Evolutionary conservation across 768 basidiomycete species (phyloP).

Genomic region (Kwoniella newhampshirensis): DNA sequence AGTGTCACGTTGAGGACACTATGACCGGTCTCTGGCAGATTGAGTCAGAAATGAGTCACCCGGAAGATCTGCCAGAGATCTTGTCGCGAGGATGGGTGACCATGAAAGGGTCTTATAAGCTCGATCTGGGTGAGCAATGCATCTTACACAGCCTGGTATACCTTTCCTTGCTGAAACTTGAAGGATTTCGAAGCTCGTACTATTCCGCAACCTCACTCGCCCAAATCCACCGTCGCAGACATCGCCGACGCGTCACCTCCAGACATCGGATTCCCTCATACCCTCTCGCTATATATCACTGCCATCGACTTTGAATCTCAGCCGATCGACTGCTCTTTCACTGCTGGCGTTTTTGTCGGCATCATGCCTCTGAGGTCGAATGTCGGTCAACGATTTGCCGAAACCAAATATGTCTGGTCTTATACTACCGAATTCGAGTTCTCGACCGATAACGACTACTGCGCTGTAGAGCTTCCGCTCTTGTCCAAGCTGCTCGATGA

Average conservation of each 20-base stretch:
- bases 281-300: slow-evolving; percentile 67
- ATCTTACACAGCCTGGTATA: too few species aligned
- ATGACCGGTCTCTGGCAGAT: slow-evolving; percentile 34
- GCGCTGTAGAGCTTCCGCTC: slow-evolving; percentile 68
- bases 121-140: slow-evolving; percentile 64
- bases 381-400: slow-evolving; percentile 64
- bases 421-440: slow-evolving; percentile 72
- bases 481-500: slow-evolving; percentile 65
- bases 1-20: slow-evolving; percentile 62
- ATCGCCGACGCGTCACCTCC: slow-evolving; percentile 13
- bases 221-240: slow-evolving; percentile 10
- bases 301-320: slow-evolving; percentile 64
- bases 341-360: slow-evolving; percentile 69
- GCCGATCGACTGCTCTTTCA: slow-evolving; percentile 60
- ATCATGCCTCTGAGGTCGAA: slow-evolving; percentile 67
- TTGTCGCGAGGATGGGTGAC: slow-evolving; percentile 66
- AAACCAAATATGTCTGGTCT: slow-evolving; percentile 74
- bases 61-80: slow-evolving; percentile 59
- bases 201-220: slow-evolving; percentile 16
- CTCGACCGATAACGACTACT: slow-evolving; percentile 69
- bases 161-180: too few species aligned
- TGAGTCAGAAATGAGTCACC: slow-evolving; percentile 47
- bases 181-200: slow-evolving; percentile 15
- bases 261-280: slow-evolving; percentile 39
- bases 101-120: slow-evolving; percentile 69